A percentile compares a stretch with the other conserved stretches of the same genome.
Evolutionary conservation across 345 rosid genomes (phyloP).

Genomic region (Gossypium ekmanianum): DNA sequence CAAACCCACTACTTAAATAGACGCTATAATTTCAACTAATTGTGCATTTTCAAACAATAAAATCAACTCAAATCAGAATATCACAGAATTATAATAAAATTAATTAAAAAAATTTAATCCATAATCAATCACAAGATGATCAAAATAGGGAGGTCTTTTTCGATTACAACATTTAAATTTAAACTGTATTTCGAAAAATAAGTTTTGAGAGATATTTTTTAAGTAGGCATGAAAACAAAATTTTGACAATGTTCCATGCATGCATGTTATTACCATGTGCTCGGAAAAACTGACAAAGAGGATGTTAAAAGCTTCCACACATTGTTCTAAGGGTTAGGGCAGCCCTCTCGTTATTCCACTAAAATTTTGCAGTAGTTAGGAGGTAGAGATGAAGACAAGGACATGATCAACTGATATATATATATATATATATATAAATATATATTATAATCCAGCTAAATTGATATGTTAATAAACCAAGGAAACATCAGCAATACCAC

Average conservation of each 20-base stretch:
- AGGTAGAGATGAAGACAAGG: conserved; percentile 5
- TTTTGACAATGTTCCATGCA: too few species aligned
- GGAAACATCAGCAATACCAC: conserved; percentile 3
- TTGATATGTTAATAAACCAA: neutral
- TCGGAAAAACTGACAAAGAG: conserved; percentile 4
- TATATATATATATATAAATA: neutral
- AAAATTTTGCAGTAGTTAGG: neutral
- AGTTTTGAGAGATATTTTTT: too few species aligned
- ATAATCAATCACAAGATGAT: neutral
- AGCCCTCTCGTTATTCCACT: conserved; percentile 11
- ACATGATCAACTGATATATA: neutral
- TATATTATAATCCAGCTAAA: neutral
- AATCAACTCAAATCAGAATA: neutral
- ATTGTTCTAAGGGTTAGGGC: neutral
- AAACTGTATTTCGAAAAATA: too few species aligned
- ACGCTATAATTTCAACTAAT: neutral
- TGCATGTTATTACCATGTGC: neutral
- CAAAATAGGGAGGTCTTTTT: too few species aligned
- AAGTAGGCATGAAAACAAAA: too few species aligned
- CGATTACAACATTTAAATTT: too few species aligned
- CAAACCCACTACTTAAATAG: neutral
- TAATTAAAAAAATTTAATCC: neutral
- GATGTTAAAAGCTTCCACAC: conserved; percentile 3
- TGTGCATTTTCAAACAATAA: neutral
- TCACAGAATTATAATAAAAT: neutral